Conservation (phyloP, 2,329 filamentous ascomycete species). For the Alternaria arborescens region DNA sequence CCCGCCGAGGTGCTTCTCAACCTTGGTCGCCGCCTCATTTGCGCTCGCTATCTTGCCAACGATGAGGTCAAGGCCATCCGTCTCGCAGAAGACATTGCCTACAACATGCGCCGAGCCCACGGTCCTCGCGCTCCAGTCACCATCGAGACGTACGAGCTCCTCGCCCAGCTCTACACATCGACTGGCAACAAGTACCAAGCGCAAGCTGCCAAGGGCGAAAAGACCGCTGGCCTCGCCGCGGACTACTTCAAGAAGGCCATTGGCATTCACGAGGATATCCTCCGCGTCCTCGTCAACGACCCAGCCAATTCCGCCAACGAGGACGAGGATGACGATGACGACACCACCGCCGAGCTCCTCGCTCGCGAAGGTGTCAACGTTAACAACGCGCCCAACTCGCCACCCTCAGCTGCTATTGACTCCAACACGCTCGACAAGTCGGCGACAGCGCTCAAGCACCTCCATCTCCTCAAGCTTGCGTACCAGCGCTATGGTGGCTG, state of each 20-base stretch:
- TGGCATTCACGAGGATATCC: constrained; percentile 43
- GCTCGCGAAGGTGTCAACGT: constrained; percentile 46
- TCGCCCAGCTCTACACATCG: constrained; percentile 60
- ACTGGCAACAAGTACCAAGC: constrained; percentile 51
- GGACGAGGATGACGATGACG: constrained; percentile 46
- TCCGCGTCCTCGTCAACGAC: constrained; percentile 42
- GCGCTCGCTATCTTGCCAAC: constrained; percentile 61
- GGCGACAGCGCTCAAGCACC: constrained; percentile 44
- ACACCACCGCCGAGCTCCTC: constrained; percentile 49
- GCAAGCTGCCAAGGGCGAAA: constrained; percentile 44
- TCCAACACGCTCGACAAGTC: constrained; percentile 29
- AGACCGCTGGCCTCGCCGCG: constrained; percentile 45
- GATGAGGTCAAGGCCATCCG: constrained; percentile 51
- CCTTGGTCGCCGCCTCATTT: constrained; percentile 63
- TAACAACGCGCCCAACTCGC: constrained; percentile 23
- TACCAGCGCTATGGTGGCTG: constrained; percentile 56
- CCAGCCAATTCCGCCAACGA: constrained; percentile 17
- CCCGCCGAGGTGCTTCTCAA: constrained; percentile 56
- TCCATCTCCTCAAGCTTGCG: constrained; percentile 50
- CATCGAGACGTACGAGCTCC: constrained; percentile 59
- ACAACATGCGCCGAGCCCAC: constrained; percentile 64
- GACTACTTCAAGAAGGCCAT: constrained; percentile 53
- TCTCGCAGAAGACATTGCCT: constrained; percentile 63
- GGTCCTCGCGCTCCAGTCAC: constrained; percentile 59
- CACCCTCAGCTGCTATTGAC: constrained; percentile 2